Conservation (phyloP, 2,329 filamentous ascomycete genomes). For the Aspergillus viridinutans region DNA sequence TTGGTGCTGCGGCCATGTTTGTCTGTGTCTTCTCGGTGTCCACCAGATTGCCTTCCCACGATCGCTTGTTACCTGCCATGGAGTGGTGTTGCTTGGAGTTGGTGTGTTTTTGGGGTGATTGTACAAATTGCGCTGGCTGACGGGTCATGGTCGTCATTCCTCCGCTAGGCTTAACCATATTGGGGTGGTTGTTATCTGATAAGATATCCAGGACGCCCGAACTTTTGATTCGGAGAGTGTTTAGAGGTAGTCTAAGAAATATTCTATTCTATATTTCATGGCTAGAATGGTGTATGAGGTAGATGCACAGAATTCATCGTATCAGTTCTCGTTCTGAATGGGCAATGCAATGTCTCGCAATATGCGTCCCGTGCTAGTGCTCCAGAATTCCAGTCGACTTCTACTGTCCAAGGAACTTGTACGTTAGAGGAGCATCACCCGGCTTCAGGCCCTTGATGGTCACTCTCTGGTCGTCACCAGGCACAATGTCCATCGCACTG, state of each 20-base stretch:
- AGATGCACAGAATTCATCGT: neutral
- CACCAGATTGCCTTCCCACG: conserved; percentile 35
- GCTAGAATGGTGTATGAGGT: neutral
- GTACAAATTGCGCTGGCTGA: neutral
- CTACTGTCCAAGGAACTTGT: conserved; percentile 26
- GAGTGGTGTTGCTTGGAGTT: neutral
- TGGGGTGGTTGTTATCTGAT: conserved; percentile 6
- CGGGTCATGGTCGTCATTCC: neutral
- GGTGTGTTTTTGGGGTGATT: neutral
- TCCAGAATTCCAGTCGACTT: neutral
- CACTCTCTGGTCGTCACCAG: conserved; percentile 52
- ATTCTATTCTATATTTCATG: neutral
- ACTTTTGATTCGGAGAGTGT: too few relatives aligned
- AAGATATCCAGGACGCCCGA: neutral
- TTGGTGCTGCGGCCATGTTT: conserved; percentile 8
- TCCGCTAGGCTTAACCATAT: neutral
- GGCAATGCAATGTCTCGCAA: neutral
- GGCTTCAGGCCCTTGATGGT: conserved; percentile 21
- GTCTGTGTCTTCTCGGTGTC: conserved; percentile 6
- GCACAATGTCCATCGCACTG: conserved; percentile 55
- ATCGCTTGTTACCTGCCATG: conserved; percentile 36
- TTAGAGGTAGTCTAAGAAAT: too few relatives aligned
- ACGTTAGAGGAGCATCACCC: conserved; percentile 18
- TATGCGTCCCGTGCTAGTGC: neutral
- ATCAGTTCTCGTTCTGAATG: neutral